Percentiles rank a stretch among this genome's conserved stretches.
phyloP scores from a whole-genome alignment of 768 basidiomycete genomes.

The Gelatoporia subvermispora region DNA sequence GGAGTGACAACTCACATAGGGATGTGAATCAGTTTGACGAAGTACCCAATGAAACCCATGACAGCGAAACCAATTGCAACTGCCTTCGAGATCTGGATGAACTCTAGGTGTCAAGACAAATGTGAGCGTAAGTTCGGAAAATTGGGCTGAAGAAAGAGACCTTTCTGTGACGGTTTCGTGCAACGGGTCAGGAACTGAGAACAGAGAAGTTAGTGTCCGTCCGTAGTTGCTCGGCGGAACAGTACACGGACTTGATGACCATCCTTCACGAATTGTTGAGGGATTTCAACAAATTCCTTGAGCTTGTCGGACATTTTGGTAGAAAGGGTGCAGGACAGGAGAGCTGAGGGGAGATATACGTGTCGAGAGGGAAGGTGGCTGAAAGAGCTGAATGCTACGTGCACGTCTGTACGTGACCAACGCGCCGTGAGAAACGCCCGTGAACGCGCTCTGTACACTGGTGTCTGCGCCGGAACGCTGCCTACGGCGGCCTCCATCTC shows the following conservation, averaged over 20 bases:
- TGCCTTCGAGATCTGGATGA: slow-evolving; percentile 89
- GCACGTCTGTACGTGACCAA: not conserved
- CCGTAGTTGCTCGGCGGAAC: not conserved
- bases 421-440: no score
- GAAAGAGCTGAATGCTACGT: not conserved
- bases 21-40: slow-evolving; percentile 97
- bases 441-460: no score
- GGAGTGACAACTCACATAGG: slow-evolving; percentile 71
- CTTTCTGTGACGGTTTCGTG: slow-evolving; percentile 95
- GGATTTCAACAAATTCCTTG: slow-evolving; percentile 85
- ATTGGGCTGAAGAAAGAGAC: slow-evolving; percentile 34
- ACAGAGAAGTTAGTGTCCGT: not conserved
- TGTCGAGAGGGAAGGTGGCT: slow-evolving; percentile 4
- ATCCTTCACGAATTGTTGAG: slow-evolving; percentile 88
- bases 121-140: not conserved
- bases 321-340: slow-evolving; percentile 15
- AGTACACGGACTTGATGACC: slow-evolving; percentile 76
- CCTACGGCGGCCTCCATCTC: not conserved
- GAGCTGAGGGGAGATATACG: slow-evolving; percentile 4
- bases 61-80: slow-evolving; percentile 97
- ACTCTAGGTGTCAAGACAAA: slow-evolving; percentile 73
- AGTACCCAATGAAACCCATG: slow-evolving; percentile 99
- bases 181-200: slow-evolving; percentile 90
- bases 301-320: slow-evolving; percentile 85
- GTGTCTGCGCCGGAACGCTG: no score